These are phyloP conservation scores for Penicillium sp. DNA, from an alignment of 2,329 filamentous ascomycete genomes.

Conservation along the genomic window DNA sequence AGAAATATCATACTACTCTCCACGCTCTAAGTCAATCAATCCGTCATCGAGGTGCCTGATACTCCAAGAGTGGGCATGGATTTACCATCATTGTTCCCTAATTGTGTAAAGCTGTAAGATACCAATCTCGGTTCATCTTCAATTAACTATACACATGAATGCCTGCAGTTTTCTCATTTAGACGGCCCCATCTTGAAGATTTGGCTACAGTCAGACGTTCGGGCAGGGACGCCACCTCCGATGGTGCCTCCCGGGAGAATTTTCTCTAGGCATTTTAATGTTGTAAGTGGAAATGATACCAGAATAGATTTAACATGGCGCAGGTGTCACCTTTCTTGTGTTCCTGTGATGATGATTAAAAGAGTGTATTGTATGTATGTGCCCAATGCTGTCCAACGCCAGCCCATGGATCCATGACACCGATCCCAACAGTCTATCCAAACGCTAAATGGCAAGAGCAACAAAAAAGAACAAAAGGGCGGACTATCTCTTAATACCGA, in stretches of 20 bases:
- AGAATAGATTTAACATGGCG: too few species aligned
- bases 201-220: too few species aligned
- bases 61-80: not conserved
- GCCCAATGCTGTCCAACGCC: not conserved
- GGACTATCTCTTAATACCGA: not conserved
- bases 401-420: not conserved
- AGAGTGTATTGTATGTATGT: not conserved
- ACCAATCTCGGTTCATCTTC: not conserved
- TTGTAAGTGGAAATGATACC: too few species aligned
- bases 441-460: conserved; percentile 4
- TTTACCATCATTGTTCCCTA: not conserved
- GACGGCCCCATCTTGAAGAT: too few species aligned
- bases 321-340: not conserved
- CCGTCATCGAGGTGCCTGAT: not conserved
- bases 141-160: not conserved
- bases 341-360: not conserved
- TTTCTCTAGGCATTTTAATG: too few species aligned
- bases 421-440: not conserved
- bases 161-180: too few species aligned
- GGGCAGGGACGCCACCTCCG: too few species aligned
- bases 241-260: too few species aligned
- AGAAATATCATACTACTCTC: not conserved
- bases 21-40: not conserved
- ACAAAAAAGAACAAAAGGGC: not conserved
- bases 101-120: not conserved